Evolutionary conservation across 768 basidiomycete genomes (phyloP).

Genomic region (Pulveroboletus ravenelii): DNA sequence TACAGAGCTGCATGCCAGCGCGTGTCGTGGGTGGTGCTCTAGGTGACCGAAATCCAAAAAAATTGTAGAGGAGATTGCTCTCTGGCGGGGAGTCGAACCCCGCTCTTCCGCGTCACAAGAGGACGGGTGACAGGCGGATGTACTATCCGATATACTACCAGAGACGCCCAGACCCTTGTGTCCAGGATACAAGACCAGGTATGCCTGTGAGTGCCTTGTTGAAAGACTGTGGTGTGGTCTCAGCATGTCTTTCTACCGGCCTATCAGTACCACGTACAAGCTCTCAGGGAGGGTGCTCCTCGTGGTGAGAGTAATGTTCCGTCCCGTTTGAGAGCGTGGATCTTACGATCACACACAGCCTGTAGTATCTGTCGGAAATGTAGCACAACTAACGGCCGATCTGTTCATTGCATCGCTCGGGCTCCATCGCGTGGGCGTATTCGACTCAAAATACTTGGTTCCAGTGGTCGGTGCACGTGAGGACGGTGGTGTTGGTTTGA

Average conservation of each 20-base stretch:
- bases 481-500: conserved; percentile 54
- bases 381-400: conserved; percentile 75
- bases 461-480: conserved; percentile 75
- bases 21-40: not conserved
- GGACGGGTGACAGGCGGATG: conserved; percentile 40
- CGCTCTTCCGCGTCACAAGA: conserved; percentile 32
- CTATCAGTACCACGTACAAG: conserved; percentile 19
- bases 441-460: conserved; percentile 59
- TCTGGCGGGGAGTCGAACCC: conserved; percentile 47
- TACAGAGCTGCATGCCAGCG: not conserved
- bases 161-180: conserved; percentile 12
- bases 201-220: not conserved
- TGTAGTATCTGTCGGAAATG: conserved; percentile 75
- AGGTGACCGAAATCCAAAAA: not conserved
- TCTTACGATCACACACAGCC: conserved; percentile 39
- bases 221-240: not conserved
- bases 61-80: conserved; percentile 13
- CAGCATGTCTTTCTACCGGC: conserved; percentile 30
- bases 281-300: conserved; percentile 28
- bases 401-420: conserved; percentile 64
- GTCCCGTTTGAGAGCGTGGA: not conserved
- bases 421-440: conserved; percentile 54
- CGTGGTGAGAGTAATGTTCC: conserved; percentile 24
- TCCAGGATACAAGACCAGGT: not conserved
- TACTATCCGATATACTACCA: conserved; percentile 51